Conservation (phyloP, 306 rosid species). For the Malus sylvestris region DNA sequence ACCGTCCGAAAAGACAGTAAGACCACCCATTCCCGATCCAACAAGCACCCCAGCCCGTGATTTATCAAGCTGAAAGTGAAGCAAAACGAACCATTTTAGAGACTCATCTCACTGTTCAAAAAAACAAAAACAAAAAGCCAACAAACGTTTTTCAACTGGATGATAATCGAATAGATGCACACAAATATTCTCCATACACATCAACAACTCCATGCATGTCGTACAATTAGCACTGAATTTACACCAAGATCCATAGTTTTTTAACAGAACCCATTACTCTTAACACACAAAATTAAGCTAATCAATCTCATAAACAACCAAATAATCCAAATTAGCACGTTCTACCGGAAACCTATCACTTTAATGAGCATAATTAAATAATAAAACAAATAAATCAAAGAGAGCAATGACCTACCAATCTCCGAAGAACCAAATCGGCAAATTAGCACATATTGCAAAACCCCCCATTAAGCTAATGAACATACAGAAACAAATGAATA, state of each 20-base stretch:
- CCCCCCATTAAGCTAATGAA: background rate
- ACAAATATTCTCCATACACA: no score
- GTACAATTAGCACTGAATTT: background rate
- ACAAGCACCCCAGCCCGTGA: slow-evolving; percentile 83
- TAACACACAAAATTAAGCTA: background rate
- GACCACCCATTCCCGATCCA: slow-evolving; percentile 97
- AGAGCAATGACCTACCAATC: background rate
- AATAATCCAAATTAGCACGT: background rate
- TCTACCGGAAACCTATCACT: background rate
- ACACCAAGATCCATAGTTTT: slow-evolving; percentile 5
- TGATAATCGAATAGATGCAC: background rate
- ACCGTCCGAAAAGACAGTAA: slow-evolving; percentile 79
- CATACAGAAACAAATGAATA: background rate
- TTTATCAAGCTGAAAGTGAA: slow-evolving; percentile 60
- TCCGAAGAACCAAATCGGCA: background rate
- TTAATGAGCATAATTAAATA: background rate
- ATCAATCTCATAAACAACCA: background rate
- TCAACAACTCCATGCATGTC: background rate
- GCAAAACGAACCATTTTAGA: slow-evolving; percentile 4
- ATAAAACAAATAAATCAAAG: background rate
- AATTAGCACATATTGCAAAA: background rate
- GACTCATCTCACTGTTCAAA: background rate
- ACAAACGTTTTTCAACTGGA: no score
- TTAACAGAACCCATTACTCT: background rate
- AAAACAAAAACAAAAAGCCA: background rate